A percentile compares a stretch with the other conserved stretches of the same genome.
Evolutionary conservation across 345 rosid genomes (phyloP).

Genomic region (Eucalyptus regnans): DNA sequence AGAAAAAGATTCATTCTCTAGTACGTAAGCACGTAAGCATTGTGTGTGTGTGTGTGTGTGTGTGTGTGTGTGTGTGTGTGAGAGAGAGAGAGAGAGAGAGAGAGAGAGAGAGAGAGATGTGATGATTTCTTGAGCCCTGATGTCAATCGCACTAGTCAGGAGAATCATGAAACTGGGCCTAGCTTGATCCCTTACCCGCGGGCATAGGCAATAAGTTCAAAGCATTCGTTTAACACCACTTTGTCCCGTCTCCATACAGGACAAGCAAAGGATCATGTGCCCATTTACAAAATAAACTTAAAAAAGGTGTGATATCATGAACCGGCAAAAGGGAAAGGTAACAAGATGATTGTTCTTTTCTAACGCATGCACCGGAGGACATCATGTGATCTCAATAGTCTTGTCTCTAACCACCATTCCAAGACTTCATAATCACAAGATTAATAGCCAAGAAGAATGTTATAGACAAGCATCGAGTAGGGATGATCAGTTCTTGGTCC

Average conservation of each 20-base stretch:
- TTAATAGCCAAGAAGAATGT: not conserved
- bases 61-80: not conserved
- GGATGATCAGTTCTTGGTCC: fast-evolving
- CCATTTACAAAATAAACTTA: not conserved
- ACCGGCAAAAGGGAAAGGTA: not conserved
- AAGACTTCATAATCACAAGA: not conserved
- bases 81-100: not conserved
- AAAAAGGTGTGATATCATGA: not conserved
- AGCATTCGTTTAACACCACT: not conserved
- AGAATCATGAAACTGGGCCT: not conserved
- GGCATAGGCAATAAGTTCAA: not conserved
- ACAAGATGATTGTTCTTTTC: not conserved
- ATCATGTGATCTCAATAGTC: not conserved
- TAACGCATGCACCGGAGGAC: not conserved
- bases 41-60: not conserved
- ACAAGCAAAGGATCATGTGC: not conserved
- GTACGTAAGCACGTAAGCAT: not conserved
- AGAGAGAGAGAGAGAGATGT: not conserved
- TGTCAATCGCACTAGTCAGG: not conserved
- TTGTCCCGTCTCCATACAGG: not conserved
- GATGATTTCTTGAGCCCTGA: not conserved
- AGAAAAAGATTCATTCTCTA: not conserved
- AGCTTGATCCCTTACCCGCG: not conserved
- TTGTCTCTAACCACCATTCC: not conserved
- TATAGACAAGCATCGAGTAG: not conserved